Conservation (phyloP, 495 filamentous ascomycete species). For the Aspergillus sclerotiicarbonarius region DNA sequence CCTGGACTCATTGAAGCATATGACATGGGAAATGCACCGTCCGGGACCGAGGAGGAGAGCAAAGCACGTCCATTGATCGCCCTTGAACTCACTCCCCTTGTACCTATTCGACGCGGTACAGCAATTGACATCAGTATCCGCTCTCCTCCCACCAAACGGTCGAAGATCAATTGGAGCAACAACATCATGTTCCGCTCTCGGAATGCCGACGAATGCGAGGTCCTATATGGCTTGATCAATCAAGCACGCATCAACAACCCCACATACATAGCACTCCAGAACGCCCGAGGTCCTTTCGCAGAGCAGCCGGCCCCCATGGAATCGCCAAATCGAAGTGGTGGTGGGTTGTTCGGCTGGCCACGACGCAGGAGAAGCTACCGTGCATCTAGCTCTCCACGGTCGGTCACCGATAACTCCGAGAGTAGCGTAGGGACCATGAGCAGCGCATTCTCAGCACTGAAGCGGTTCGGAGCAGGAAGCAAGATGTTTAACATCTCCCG, state of each 20-base stretch:
- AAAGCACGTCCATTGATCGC: conserved; percentile 65
- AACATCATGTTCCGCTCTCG: conserved; percentile 89
- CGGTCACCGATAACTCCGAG: conserved; percentile 54
- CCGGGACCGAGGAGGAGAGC: conserved; percentile 17
- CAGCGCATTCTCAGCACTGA: conserved; percentile 69
- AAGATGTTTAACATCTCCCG: conserved; percentile 76
- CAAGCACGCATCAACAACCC: conserved; percentile 81
- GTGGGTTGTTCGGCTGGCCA: conserved; percentile 47
- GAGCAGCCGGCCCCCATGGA: conserved; percentile 34
- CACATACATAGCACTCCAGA: conserved; percentile 80
- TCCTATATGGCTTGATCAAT: conserved; percentile 80
- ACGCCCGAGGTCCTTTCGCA: conserved; percentile 51
- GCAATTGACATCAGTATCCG: conserved; percentile 92
- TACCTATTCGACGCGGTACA: conserved; percentile 82
- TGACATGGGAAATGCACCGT: conserved; percentile 51
- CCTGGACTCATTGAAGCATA: conserved; percentile 87
- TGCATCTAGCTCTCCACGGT: conserved; percentile 51
- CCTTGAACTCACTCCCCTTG: conserved; percentile 82
- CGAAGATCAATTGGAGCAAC: conserved; percentile 65
- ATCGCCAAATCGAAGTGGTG: conserved; percentile 25
- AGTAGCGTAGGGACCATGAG: conserved; percentile 58
- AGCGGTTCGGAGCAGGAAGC: conserved; percentile 61
- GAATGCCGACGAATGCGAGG: conserved; percentile 71
- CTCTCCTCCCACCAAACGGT: conserved; percentile 70
- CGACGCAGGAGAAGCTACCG: conserved; percentile 57